Evolutionary conservation across 2,329 filamentous ascomycete genomes (phyloP).

Genomic region (Pezicula radicicola): DNA sequence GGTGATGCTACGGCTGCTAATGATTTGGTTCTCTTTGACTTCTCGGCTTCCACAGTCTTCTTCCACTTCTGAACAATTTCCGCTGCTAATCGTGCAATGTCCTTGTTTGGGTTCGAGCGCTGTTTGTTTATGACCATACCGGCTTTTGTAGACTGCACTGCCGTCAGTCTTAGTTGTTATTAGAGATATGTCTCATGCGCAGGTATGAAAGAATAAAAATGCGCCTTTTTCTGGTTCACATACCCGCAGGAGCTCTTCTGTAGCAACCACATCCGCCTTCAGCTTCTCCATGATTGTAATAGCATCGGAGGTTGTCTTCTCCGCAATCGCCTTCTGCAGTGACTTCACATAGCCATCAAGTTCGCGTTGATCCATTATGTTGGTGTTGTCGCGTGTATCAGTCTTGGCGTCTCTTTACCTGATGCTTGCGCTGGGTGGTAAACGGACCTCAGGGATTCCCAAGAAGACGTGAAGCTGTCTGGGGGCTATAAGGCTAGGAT

Average conservation of each 20-base stretch:
- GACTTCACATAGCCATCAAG: conserved; percentile 36
- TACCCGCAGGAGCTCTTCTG: conserved; percentile 84
- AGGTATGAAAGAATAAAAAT: conserved; percentile 13
- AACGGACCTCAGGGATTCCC: too few relatives aligned
- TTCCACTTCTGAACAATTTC: conserved; percentile 90
- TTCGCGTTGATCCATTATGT: conserved; percentile 22
- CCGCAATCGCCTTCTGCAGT: conserved; percentile 73
- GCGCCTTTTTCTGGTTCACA: conserved; percentile 28
- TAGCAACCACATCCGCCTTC: conserved; percentile 76
- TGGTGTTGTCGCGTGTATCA: neutral
- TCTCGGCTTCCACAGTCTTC: conserved; percentile 67
- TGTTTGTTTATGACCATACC: conserved; percentile 86
- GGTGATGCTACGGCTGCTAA: conserved; percentile 17
- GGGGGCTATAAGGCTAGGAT: too few relatives aligned
- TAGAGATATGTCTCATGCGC: neutral
- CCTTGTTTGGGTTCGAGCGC: conserved; percentile 72
- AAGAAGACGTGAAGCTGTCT: too few relatives aligned
- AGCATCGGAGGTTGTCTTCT: conserved; percentile 69
- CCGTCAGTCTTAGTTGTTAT: conserved; percentile 8
- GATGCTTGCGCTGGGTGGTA: neutral
- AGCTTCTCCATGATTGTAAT: conserved; percentile 73
- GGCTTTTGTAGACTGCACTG: conserved; percentile 71
- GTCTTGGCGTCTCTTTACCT: neutral
- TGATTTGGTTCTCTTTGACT: conserved; percentile 37
- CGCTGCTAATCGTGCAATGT: conserved; percentile 72